Conservation (phyloP, 129 eudicot genomes). For the Apium graveolens region DNA sequence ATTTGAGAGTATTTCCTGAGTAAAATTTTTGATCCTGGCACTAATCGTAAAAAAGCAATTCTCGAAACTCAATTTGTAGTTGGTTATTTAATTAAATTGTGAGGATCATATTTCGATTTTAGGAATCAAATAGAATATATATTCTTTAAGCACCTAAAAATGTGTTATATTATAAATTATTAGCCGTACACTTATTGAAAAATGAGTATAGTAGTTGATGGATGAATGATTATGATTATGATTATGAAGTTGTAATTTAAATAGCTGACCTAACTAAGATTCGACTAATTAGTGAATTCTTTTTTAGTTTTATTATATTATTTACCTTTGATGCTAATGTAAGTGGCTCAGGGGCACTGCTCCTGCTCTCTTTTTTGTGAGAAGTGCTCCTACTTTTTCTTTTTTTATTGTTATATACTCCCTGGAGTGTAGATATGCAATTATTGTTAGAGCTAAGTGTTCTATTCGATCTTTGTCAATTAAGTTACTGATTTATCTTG, state of each 20-base stretch:
- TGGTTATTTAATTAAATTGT: too few species aligned
- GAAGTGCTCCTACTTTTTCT: not conserved
- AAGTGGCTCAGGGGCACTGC: not conserved
- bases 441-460: too few species aligned
- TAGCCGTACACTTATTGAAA: not conserved
- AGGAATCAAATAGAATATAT: not conserved
- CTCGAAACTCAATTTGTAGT: too few species aligned
- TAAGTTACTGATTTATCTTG: too few species aligned
- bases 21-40: too few species aligned
- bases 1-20: too few species aligned
- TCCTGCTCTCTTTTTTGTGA: not conserved
- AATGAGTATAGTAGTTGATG: not conserved
- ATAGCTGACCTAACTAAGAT: conserved; percentile 2
- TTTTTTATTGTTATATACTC: too few species aligned
- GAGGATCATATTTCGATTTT: not conserved
- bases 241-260: not conserved
- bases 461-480: too few species aligned
- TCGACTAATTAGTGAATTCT: not conserved
- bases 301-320: not conserved
- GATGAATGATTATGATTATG: not conserved
- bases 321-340: not conserved
- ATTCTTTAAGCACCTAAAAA: not conserved
- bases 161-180: not conserved
- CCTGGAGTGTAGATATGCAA: too few species aligned
- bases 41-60: too few species aligned